Evolutionary conservation across 345 rosid species (phyloP), one percentile per base, ranked within the genome.

Genomic region (Hypericum androsaemum): DNA sequence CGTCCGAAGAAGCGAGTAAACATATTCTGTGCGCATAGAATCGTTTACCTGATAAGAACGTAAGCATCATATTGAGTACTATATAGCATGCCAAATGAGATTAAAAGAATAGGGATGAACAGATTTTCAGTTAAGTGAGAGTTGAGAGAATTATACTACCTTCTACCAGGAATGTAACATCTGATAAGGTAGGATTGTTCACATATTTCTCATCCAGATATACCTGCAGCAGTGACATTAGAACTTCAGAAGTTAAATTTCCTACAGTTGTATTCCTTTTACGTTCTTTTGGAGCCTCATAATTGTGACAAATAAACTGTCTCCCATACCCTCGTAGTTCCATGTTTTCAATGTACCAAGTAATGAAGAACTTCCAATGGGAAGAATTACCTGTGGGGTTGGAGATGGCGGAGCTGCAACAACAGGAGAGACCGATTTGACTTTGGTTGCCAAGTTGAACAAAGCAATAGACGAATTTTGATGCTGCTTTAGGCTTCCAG

Each of bases 1-100:
- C 77, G 57, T 85, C 95, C 6, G 89, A 85, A 14, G 89, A 80
- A 65, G 84, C 95, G 63, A 85, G 84, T 60, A 85, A 70, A 57
- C 95, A 73, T 44, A 82, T 82, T 69, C 79, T 74, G 66, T 85
- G 89, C 37, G 87, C 89, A 61, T 67, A 76, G 77, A 85, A 82
- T 41, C 67, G 65, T 69, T 77, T 71, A 51, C 89, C 95, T 82
- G 63, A 39, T 12, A 56, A 51, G 47, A 38, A 11, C 11, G 39
- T 16, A 42, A 49, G n/a, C n/a, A 11, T 3, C 22, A 3, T 8
- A 10, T 17, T 10, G 38, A 43, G 15, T 15, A 37, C 12, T 35
- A 12, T 54, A 41, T 6, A 43, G 6, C 3, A 32, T 28, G 44
- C 7, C 16, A 38, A 22, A 3, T 17, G 12, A 12, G n/a, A 5